Percentiles rank a stretch among this genome's conserved stretches.
phyloP scores from a whole-genome alignment of 768 basidiomycete genomes.

The Mycena rosella region DNA sequence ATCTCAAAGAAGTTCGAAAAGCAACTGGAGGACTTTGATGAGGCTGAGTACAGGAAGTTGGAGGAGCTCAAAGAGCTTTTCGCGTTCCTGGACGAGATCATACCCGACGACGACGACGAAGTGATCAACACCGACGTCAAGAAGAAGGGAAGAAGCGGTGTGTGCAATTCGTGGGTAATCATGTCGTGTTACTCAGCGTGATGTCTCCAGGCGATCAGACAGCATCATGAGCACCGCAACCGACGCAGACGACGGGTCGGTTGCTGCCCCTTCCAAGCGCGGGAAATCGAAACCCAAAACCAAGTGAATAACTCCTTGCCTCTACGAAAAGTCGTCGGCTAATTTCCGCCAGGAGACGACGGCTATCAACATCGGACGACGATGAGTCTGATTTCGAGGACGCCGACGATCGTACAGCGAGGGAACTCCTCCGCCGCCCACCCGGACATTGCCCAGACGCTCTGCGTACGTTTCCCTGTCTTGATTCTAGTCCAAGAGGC shows the following conservation, averaged over 20 bases:
- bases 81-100: slow-evolving; percentile 77
- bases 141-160: slow-evolving; percentile 65
- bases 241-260: slow-evolving; percentile 52
- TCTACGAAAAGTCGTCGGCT: slow-evolving; percentile 1
- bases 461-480: slow-evolving; percentile 61
- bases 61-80: slow-evolving; percentile 75
- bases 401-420: slow-evolving; percentile 40
- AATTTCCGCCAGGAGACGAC: slow-evolving; percentile 58
- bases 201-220: slow-evolving; percentile 63
- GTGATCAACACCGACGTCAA: slow-evolving; percentile 54
- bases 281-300: slow-evolving; percentile 50
- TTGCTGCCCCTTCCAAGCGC: slow-evolving; percentile 49
- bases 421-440: slow-evolving; percentile 53
- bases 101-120: slow-evolving; percentile 76
- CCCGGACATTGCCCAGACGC: slow-evolving; percentile 67
- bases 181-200: not conserved
- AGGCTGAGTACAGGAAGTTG: slow-evolving; percentile 77
- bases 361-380: slow-evolving; percentile 66
- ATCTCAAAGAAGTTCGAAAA: slow-evolving; percentile 80
- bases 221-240: slow-evolving; percentile 65
- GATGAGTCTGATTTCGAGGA: slow-evolving; percentile 56
- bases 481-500: no score
- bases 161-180: not conserved
- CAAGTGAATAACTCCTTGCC: slow-evolving; percentile 52
- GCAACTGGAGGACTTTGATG: slow-evolving; percentile 78